A percentile compares a stretch with the other conserved stretches of the same genome.
Evolutionary conservation across 176 grass and related monocot species (phyloP).

Genomic region (Chloris gayana): DNA sequence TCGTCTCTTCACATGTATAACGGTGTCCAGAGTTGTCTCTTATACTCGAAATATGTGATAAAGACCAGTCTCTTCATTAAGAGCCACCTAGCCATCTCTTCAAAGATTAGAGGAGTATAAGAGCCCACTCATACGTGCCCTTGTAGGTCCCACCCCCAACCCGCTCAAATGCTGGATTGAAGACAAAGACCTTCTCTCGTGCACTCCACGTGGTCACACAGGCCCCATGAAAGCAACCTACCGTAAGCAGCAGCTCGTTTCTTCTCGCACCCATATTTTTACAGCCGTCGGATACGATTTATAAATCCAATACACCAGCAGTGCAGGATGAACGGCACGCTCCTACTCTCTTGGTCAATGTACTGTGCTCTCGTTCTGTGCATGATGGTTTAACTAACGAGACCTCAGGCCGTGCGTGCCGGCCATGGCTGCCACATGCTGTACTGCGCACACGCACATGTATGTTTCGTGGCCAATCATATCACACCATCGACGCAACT

Average conservation of each 20-base stretch:
- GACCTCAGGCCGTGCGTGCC: neutral
- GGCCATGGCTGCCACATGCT: neutral
- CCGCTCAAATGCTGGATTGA: neutral
- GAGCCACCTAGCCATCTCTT: no score
- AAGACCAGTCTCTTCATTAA: no score
- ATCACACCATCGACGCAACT: neutral
- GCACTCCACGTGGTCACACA: neutral
- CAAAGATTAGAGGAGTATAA: no score
- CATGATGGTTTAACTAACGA: neutral
- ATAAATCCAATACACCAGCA: neutral
- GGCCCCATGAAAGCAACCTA: constrained; percentile 30
- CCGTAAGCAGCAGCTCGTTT: neutral
- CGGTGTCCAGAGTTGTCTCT: no score
- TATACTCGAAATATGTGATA: no score
- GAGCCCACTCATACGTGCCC: no score
- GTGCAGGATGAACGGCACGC: no score
- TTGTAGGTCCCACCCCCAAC: neutral
- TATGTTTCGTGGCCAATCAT: neutral
- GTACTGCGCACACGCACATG: neutral
- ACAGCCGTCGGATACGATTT: neutral
- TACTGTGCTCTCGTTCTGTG: neutral
- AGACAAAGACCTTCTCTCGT: constrained; percentile 18
- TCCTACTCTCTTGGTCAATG: no score
- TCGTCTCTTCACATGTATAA: no score
- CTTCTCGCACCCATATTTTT: neutral